Conservation (phyloP, 805 yeast species). For the Wickerhamomyces strasburgensis region DNA sequence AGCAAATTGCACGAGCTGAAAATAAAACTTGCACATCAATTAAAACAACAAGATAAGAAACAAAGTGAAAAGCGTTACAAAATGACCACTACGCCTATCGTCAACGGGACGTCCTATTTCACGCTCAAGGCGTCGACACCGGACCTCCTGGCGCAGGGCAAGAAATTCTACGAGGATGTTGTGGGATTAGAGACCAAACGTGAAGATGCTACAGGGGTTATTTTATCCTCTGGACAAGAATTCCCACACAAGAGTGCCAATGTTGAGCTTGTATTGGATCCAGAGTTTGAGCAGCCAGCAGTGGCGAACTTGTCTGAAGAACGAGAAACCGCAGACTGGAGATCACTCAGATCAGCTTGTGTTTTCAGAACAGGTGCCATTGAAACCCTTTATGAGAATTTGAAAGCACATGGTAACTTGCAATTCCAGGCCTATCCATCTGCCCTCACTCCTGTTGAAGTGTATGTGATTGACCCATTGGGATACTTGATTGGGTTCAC, state of each 20-base stretch:
- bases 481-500: constrained; percentile 83
- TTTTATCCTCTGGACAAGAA: constrained; percentile 29
- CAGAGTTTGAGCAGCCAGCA: constrained; percentile 19
- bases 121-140: constrained; percentile 48
- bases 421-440: constrained; percentile 63
- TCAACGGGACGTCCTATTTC: constrained; percentile 54
- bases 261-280: constrained; percentile 24
- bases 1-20: neutral
- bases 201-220: constrained; percentile 6
- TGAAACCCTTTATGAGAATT: constrained; percentile 23
- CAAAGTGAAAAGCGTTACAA: neutral
- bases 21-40: neutral
- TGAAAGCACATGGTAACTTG: constrained; percentile 23
- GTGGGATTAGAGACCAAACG: constrained; percentile 32
- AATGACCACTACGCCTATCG: constrained; percentile 31
- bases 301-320: constrained; percentile 26
- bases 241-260: constrained; percentile 27
- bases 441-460: constrained; percentile 67
- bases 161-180: constrained; percentile 51
- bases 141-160: constrained; percentile 39
- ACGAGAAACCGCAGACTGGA: constrained; percentile 40
- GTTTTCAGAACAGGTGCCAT: constrained; percentile 31
- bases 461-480: constrained; percentile 76
- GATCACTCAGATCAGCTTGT: constrained; percentile 39
- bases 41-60: neutral